Conservation (phyloP, 441 rosid species). For the Eruca vesicaria region DNA sequence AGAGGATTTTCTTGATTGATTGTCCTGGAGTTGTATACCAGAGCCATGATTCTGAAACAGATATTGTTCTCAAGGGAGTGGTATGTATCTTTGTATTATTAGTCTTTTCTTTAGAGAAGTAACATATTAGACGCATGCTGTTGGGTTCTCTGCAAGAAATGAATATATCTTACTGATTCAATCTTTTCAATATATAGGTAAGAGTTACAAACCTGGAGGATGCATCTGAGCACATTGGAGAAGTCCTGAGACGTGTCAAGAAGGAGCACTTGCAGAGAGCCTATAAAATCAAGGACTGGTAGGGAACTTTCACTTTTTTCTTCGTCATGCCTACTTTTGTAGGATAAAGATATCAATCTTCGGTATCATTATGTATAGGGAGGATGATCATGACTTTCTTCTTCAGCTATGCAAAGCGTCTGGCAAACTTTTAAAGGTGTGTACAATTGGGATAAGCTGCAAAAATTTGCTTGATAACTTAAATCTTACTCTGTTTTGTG, state of each 20-base stretch:
- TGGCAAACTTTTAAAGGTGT: conserved; percentile 85
- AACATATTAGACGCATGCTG: neutral
- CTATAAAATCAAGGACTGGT: conserved; percentile 85
- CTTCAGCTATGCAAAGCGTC: conserved; percentile 76
- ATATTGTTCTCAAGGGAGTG: conserved; percentile 93
- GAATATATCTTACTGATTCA: neutral
- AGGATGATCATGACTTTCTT: conserved; percentile 77
- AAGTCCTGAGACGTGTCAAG: conserved; percentile 88
- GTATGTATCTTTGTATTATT: conserved; percentile 38
- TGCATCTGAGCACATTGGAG: conserved; percentile 93
- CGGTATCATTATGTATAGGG: conserved; percentile 47
- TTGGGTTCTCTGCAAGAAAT: neutral
- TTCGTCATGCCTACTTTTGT: neutral
- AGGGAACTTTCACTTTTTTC: neutral
- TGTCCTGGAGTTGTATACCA: conserved; percentile 98
- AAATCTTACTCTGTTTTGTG: neutral
- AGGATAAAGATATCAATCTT: neutral
- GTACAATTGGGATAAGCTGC: conserved; percentile 10
- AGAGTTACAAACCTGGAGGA: conserved; percentile 87
- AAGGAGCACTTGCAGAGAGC: conserved; percentile 87
- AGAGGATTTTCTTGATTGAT: conserved; percentile 89
- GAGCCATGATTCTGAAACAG: conserved; percentile 82
- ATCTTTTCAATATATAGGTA: conserved; percentile 41
- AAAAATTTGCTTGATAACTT: neutral
- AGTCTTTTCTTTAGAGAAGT: neutral